A percentile compares a stretch with the other conserved stretches of the same genome.
Evolutionary conservation across 192 early-diverging fungal species (phyloP).

Genomic region (Podila verticillata): DNA sequence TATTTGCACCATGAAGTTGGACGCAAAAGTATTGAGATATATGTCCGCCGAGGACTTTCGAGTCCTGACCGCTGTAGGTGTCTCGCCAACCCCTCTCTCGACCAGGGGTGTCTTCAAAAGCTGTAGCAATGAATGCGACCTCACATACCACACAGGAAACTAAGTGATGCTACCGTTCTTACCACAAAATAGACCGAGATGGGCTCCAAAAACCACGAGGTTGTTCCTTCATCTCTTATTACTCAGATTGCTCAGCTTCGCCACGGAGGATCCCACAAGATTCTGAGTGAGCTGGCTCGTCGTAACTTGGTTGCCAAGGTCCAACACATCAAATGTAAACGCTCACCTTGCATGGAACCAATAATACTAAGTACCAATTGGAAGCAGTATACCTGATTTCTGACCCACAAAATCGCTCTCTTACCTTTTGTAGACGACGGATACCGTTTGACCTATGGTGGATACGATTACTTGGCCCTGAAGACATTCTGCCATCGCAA

Average conservation of each 20-base stretch:
- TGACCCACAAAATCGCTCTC: neutral
- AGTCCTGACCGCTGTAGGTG: constrained; percentile 88
- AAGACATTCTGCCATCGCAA: constrained; percentile 91
- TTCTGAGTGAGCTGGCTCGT: constrained; percentile 87
- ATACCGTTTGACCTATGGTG: constrained; percentile 97
- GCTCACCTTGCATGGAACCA: constrained; percentile 4
- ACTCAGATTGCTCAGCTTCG: constrained; percentile 93
- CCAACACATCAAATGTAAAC: constrained; percentile 81
- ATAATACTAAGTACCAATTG: constrained; percentile 65
- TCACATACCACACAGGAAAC: neutral
- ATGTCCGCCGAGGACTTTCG: constrained; percentile 94
- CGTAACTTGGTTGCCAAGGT: constrained; percentile 91
- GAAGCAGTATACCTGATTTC: constrained; percentile 38
- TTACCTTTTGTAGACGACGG: constrained; percentile 77
- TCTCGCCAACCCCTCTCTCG: neutral
- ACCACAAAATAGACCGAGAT: constrained; percentile 81
- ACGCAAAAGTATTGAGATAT: constrained; percentile 94
- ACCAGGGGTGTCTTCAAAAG: neutral
- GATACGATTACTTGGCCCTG: constrained; percentile 99
- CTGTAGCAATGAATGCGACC: constrained; percentile 1
- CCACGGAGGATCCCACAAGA: constrained; percentile 85
- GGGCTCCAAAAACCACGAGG: constrained; percentile 98
- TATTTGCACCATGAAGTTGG: constrained; percentile 85
- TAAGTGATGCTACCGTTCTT: neutral
- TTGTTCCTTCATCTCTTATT: constrained; percentile 93